Evolutionary conservation across 139 green algal genomes (phyloP), one percentile per base, ranked within the genome.

Genomic region (Dunaliella primolecta): DNA sequence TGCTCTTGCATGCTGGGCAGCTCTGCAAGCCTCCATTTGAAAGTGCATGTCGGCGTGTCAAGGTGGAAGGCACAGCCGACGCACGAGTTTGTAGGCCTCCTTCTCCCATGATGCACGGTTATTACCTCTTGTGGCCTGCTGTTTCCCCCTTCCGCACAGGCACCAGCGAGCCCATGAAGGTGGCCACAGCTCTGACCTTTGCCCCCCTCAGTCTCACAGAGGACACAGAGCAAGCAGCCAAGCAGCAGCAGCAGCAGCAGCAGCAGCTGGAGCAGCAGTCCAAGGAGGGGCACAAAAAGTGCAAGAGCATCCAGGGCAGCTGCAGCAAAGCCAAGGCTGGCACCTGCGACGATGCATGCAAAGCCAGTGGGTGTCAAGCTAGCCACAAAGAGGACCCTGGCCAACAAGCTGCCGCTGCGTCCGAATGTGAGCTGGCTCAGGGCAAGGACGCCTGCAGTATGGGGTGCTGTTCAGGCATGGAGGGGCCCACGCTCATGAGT

Each of bases 161-260:
- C 78, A 90, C 96, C 78, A 87, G 85, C 36, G 93, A 96, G 81
- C 93, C 93, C 11, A 85, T 90, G 81, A 84, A 87, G 74, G 91
- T 94, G 64, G 91, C 91, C 34, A 31, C 2, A 3, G 27, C 34
- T 7, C 72, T 36, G 7, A 78, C n/a, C 3, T 33, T 36, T 34
- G 72, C 72, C 7, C 72, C 72, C 11, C n/a, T 34, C 20, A 34
- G 72, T 20, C n/a, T 36, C 3, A 23, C 72, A 33, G n/a, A 33
- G 7, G 72, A 78, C 72, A 34, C 72, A 7, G 72, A 78, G 46
- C 46, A 15, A 78, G 46, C 34, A 46, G 85, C 82, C 1, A n/a
- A n/a, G n/a, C n/a, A n/a, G n/a, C n/a, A n/a, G n/a, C n/a, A n/a
- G n/a, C n/a, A n/a, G n/a, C n/a, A n/a, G n/a, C n/a, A n/a, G n/a